Evolutionary conservation across 2,329 filamentous ascomycete genomes (phyloP).

Genomic region (Fusarium pininemorale): DNA sequence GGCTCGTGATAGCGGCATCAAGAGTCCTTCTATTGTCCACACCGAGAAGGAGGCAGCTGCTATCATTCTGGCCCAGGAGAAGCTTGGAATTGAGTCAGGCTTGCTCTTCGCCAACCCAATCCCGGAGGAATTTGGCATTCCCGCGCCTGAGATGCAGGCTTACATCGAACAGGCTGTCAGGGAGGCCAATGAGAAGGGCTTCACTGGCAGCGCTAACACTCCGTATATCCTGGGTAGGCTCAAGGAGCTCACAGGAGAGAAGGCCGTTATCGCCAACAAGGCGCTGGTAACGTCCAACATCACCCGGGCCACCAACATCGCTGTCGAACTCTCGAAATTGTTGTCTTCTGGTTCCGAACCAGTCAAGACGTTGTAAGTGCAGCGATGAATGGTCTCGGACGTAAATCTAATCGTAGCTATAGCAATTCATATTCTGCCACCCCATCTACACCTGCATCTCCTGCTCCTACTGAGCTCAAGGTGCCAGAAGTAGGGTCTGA

Average conservation of each 20-base stretch:
- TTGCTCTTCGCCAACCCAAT: conserved; percentile 91
- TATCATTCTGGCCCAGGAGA: conserved; percentile 84
- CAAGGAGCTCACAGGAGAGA: conserved; percentile 77
- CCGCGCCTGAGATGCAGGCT: conserved; percentile 73
- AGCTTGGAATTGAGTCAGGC: conserved; percentile 77
- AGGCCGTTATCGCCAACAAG: conserved; percentile 78
- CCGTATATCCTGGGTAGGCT: conserved; percentile 84
- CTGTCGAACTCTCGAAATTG: conserved; percentile 61
- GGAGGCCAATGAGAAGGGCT: conserved; percentile 71
- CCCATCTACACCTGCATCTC: conserved; percentile 14
- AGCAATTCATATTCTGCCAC: conserved; percentile 41
- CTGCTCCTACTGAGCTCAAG: conserved; percentile 24
- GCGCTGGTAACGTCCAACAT: conserved; percentile 66
- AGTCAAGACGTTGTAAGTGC: conserved; percentile 50
- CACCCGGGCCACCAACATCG: conserved; percentile 62
- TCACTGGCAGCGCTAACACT: conserved; percentile 80
- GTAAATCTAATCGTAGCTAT: conserved; percentile 50
- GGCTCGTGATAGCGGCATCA: conserved; percentile 84
- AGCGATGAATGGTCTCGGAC: conserved; percentile 33
- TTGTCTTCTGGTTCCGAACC: conserved; percentile 45
- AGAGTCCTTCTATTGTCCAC: conserved; percentile 78
- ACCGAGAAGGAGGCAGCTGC: conserved; percentile 85
- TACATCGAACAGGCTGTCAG: conserved; percentile 74
- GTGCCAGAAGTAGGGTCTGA: conserved; percentile 12
- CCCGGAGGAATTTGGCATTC: conserved; percentile 74